Conservation (phyloP, 2,329 filamentous ascomycete species). For the Colletotrichum sp. region DNA sequence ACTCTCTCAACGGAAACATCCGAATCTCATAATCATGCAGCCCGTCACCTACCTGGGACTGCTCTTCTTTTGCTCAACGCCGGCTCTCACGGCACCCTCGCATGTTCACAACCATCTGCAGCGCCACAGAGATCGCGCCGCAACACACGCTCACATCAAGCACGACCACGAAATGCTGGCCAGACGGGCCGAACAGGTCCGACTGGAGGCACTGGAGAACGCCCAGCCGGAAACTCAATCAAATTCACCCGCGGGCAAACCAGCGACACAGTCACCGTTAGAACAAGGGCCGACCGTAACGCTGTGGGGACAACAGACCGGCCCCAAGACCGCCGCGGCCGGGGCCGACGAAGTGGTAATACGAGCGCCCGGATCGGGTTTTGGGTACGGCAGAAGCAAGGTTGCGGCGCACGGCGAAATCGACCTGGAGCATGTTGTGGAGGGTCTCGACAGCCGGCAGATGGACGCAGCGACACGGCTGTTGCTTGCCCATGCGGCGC, state of each 20-base stretch:
- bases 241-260: not conserved
- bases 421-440: not conserved
- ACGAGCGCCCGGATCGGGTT: not conserved
- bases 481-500: not conserved
- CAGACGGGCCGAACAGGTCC: not conserved
- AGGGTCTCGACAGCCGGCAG: not conserved
- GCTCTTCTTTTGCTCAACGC: conserved; percentile 3
- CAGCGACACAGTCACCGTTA: not conserved
- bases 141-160: conserved; percentile 10
- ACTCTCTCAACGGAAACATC: not conserved
- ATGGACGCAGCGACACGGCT: not conserved
- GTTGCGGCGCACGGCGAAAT: not conserved
- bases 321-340: not conserved
- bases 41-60: not conserved
- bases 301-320: not conserved
- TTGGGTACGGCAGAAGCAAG: not conserved
- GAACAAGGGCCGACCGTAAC: not conserved
- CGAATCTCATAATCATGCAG: not conserved
- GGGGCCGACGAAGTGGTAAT: not conserved
- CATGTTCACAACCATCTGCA: conserved; percentile 13
- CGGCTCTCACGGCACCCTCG: conserved; percentile 3
- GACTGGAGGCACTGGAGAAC: not conserved
- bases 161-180: not conserved
- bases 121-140: conserved; percentile 9
- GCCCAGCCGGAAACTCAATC: not conserved